A percentile compares a stretch with the other conserved stretches of the same genome.
Conservation (phyloP, 768 basidiomycete genomes). For the Phaeotremella fagi region DNA sequence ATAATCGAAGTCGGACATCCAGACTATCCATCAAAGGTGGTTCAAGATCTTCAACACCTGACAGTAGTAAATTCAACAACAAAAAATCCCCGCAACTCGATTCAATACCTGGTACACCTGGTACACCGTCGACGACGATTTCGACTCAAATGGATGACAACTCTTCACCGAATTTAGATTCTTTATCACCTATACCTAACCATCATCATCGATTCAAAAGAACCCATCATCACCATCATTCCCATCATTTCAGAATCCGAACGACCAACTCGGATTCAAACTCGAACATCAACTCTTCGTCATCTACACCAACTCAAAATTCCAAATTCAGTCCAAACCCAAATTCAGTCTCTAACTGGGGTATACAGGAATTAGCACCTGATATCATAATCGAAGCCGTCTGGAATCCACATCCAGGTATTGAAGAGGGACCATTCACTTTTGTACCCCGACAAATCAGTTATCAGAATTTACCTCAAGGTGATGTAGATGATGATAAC, state of each 20-base stretch:
- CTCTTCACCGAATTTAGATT: too few species aligned
- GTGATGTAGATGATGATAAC: too few species aligned
- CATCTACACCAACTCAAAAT: neutral
- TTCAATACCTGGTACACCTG: neutral
- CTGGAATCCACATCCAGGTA: conserved; percentile 30
- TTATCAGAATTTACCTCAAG: too few species aligned
- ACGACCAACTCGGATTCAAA: too few species aligned
- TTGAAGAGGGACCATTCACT: conserved; percentile 28
- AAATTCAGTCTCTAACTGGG: too few species aligned
- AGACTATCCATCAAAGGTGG: too few species aligned
- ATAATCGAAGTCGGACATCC: neutral
- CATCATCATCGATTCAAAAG: neutral
- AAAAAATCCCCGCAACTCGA: neutral
- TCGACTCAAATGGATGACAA: too few species aligned
- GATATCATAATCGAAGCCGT: conserved; percentile 37
- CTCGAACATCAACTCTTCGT: neutral
- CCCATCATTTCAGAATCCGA: conserved; percentile 3
- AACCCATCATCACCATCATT: conserved; percentile 17
- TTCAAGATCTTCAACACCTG: neutral
- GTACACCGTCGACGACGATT: neutral
- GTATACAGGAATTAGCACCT: conserved; percentile 11
- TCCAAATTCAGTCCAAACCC: too few species aligned
- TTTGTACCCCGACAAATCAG: conserved; percentile 17
- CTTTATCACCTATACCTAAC: too few species aligned
- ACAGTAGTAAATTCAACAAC: neutral